phyloP scores from a whole-genome alignment of 129 eudicot species.

The Flaveria trinervia region DNA sequence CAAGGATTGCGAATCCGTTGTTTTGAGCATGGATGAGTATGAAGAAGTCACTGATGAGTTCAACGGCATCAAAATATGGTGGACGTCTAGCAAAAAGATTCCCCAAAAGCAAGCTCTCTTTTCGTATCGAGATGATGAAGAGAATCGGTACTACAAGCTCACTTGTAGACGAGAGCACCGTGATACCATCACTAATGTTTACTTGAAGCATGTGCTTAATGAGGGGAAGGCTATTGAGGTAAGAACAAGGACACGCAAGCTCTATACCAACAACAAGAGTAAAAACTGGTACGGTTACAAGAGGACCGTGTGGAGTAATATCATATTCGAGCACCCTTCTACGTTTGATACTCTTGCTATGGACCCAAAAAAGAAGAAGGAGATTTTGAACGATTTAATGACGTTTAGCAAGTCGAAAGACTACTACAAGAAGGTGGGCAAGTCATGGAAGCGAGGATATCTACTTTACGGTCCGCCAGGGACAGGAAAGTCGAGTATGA shows the following conservation, averaged over 20 bases:
- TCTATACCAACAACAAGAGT: constrained; percentile 41
- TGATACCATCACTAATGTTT: constrained; percentile 28
- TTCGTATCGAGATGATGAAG: neutral
- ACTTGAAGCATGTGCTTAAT: constrained; percentile 46
- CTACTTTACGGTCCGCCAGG: constrained; percentile 26
- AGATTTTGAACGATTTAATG: constrained; percentile 19
- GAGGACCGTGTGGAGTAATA: constrained; percentile 14
- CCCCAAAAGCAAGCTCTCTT: neutral
- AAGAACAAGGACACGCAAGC: constrained; percentile 43
- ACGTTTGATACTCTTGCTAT: constrained; percentile 27
- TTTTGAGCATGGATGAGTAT: constrained; percentile 28
- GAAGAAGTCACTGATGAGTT: constrained; percentile 19
- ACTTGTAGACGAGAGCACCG: constrained; percentile 40
- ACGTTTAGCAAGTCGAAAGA: constrained; percentile 20
- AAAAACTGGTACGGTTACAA: neutral
- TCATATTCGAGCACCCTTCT: constrained; percentile 21
- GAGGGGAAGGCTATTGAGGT: constrained; percentile 46
- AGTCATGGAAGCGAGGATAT: constrained; percentile 30
- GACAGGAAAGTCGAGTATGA: constrained; percentile 30
- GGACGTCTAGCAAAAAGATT: neutral
- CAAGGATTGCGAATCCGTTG: constrained; percentile 6
- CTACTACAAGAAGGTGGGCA: constrained; percentile 26
- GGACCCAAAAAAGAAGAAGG: constrained; percentile 26
- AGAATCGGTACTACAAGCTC: constrained; percentile 37
- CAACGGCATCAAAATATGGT: constrained; percentile 9